These are phyloP conservation scores for Pyronema domesticum DNA, from an alignment of 495 filamentous ascomycete genomes.

Conservation along the genomic window DNA sequence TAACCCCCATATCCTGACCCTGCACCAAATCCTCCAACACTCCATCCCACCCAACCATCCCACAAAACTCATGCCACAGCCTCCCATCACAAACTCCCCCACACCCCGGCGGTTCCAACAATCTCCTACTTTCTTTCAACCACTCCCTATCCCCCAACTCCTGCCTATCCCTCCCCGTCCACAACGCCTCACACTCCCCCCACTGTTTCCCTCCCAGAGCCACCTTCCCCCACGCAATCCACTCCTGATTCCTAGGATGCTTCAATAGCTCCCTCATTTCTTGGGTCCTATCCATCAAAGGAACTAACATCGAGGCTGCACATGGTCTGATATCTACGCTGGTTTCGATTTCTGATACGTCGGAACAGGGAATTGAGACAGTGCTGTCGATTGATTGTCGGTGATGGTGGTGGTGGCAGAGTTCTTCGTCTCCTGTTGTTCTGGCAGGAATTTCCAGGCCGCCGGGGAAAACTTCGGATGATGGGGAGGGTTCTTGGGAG, in stretches of 20 bases:
- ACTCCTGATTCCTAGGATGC: conserved; percentile 16
- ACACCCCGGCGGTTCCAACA: conserved; percentile 11
- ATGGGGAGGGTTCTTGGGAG: too few species aligned
- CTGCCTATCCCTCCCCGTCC: conserved; percentile 14
- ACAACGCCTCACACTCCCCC: conserved; percentile 15
- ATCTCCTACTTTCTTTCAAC: conserved; percentile 14
- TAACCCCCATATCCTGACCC: conserved; percentile 16
- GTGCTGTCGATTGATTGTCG: conserved; percentile 15
- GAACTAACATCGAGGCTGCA: conserved; percentile 19
- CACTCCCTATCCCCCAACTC: conserved; percentile 17
- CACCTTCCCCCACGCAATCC: conserved; percentile 14
- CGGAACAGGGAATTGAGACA: conserved; percentile 19
- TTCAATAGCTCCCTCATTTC: conserved; percentile 18
- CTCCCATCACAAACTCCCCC: conserved; percentile 14
- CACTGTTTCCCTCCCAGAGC: conserved; percentile 13
- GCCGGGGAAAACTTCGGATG: background rate
- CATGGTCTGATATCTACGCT: conserved; percentile 17
- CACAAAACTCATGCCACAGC: conserved; percentile 21
- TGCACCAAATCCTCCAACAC: conserved; percentile 2
- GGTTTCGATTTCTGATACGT: conserved; percentile 14
- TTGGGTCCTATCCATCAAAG: conserved; percentile 14
- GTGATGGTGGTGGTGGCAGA: conserved; percentile 19
- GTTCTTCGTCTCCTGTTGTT: conserved; percentile 8
- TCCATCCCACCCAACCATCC: conserved; percentile 20
- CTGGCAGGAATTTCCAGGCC: background rate